A percentile compares a stretch with the other conserved stretches of the same genome.
Evolutionary conservation across 208 protist genomes (phyloP).

Genomic region (Leishmania tropica): DNA sequence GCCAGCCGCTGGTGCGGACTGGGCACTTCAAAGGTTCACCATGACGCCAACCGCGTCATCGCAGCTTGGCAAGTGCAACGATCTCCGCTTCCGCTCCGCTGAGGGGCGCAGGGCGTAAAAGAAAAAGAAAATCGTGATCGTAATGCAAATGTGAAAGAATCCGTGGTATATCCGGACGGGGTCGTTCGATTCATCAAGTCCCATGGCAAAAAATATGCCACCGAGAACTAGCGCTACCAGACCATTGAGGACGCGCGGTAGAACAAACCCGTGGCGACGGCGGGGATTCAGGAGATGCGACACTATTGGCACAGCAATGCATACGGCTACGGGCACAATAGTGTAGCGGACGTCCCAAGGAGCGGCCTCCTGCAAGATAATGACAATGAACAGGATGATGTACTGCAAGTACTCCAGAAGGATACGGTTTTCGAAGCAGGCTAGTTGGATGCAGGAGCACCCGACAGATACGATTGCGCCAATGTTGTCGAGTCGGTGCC

Average conservation of each 20-base stretch:
- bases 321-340: conserved; percentile 41
- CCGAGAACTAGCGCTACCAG: conserved; percentile 29
- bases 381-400: conserved; percentile 36
- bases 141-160: conserved; percentile 66
- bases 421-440: conserved; percentile 32
- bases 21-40: conserved; percentile 16
- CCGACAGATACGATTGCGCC: conserved; percentile 50
- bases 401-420: conserved; percentile 51
- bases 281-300: conserved; percentile 30
- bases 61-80: background rate
- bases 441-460: conserved; percentile 47
- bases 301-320: conserved; percentile 38
- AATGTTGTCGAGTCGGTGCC: conserved; percentile 84
- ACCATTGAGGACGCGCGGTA: conserved; percentile 25
- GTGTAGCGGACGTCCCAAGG: conserved; percentile 73
- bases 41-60: conserved; percentile 17
- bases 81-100: conserved; percentile 14
- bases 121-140: conserved; percentile 55
- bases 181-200: conserved; percentile 63
- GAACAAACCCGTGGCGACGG: conserved; percentile 21
- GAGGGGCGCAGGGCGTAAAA: conserved; percentile 21
- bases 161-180: conserved; percentile 74
- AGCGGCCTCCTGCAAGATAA: conserved; percentile 63
- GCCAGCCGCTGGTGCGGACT: background rate
- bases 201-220: conserved; percentile 51